Conservation (phyloP, 345 rosid genomes). For the Salix purpurea region DNA sequence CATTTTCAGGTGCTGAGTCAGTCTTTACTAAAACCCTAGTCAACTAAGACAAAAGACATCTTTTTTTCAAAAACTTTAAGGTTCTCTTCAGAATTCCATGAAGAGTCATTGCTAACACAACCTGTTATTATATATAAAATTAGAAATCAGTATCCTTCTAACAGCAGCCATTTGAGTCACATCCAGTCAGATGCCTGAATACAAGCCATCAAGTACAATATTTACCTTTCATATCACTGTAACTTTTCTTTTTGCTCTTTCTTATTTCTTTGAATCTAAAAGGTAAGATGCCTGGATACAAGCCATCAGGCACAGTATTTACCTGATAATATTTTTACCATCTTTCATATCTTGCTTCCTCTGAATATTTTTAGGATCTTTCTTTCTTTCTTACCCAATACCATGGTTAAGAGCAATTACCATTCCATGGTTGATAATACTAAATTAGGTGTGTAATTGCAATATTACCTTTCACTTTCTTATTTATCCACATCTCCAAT, state of each 20-base stretch:
- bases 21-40: not conserved
- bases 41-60: not conserved
- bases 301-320: not conserved
- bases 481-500: slow-evolving; percentile 80
- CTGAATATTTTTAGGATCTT: not conserved
- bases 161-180: not conserved
- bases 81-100: not conserved
- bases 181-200: not conserved
- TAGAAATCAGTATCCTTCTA: not conserved
- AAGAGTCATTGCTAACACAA: not conserved
- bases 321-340: not conserved
- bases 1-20: not conserved
- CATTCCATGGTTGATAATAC: not conserved
- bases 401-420: not conserved
- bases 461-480: slow-evolving; percentile 64
- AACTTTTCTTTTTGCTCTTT: not conserved
- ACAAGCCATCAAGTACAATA: not conserved
- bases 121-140: not conserved
- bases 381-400: not conserved
- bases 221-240: not conserved
- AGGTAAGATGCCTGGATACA: not conserved
- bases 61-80: not conserved
- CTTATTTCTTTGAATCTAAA: not conserved
- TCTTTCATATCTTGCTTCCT: not conserved
- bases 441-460: not conserved